phyloP scores from a whole-genome alignment of 148 eudicot species.

The Polygonum maritimum region DNA sequence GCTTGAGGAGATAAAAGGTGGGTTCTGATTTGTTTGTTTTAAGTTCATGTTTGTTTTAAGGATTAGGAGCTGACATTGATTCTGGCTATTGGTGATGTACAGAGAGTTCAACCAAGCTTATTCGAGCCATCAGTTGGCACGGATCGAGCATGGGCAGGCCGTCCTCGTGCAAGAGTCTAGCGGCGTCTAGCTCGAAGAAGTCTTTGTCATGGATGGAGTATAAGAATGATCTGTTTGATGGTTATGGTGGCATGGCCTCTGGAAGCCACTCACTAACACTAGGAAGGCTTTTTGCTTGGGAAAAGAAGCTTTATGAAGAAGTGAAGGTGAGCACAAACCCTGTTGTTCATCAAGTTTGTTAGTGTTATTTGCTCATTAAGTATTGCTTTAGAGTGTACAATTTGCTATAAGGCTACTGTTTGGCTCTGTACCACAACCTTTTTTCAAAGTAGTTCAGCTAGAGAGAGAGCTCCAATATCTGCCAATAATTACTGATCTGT shows the following conservation, averaged over 20 bases:
- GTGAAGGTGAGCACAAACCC: constrained; percentile 57
- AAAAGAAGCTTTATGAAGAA: constrained; percentile 91
- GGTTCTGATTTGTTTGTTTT: constrained; percentile 14
- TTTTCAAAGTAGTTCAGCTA: not conserved
- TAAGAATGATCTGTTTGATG: constrained; percentile 61
- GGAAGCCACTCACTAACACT: constrained; percentile 88
- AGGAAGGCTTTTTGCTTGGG: constrained; percentile 97
- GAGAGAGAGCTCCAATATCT: not conserved
- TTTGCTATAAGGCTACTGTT: too few species aligned
- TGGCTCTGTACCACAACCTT: too few species aligned
- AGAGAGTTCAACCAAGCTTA: constrained; percentile 92
- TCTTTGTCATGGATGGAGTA: constrained; percentile 76
- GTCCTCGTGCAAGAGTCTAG: constrained; percentile 83
- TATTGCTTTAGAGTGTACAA: too few species aligned
- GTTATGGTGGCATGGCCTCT: constrained; percentile 88
- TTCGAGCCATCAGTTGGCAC: constrained; percentile 69
- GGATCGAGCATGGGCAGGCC: constrained; percentile 52
- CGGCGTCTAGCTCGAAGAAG: constrained; percentile 70
- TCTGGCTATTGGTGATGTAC: constrained; percentile 19
- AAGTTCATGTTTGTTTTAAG: not conserved
- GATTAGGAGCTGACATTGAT: not conserved
- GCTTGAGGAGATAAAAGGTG: constrained; percentile 89
- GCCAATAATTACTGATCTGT: not conserved
- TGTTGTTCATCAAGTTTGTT: not conserved
- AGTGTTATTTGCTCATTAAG: not conserved